Conservation (phyloP, 1,139 yeast species). For the Candida sp. region DNA sequence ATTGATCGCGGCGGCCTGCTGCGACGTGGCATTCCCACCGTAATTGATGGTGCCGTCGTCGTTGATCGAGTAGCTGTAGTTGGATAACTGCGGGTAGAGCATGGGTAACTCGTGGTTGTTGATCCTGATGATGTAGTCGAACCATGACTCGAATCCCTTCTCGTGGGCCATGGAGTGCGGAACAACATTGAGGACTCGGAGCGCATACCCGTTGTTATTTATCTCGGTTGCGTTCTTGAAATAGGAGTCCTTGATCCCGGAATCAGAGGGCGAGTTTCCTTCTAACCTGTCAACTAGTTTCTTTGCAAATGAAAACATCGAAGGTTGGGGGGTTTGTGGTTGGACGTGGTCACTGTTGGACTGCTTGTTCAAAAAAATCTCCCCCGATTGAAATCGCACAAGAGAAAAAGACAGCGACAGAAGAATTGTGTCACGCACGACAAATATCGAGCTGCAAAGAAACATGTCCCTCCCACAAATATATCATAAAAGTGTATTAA, state of each 20-base stretch:
- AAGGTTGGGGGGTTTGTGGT: neutral
- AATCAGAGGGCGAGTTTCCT: conserved; percentile 34
- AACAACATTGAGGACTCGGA: conserved; percentile 42
- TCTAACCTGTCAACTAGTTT: conserved; percentile 82
- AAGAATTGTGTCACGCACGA: neutral
- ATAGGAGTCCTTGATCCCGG: conserved; percentile 49
- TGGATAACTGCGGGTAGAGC: conserved; percentile 37
- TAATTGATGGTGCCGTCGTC: conserved; percentile 50
- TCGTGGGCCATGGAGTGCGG: conserved; percentile 45
- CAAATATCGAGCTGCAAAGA: neutral
- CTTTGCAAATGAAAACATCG: conserved; percentile 90
- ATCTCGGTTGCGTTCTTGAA: conserved; percentile 48
- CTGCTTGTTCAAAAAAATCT: neutral
- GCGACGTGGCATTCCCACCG: conserved; percentile 38
- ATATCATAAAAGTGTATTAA: neutral
- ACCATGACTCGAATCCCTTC: conserved; percentile 73
- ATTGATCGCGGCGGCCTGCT: conserved; percentile 42
- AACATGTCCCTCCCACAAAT: neutral
- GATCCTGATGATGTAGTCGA: conserved; percentile 81
- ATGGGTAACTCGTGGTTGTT: conserved; percentile 77
- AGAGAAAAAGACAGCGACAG: no score
- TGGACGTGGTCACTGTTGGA: neutral
- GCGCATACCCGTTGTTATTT: conserved; percentile 48
- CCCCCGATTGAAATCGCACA: no score
- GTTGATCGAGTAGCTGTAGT: conserved; percentile 36